These are phyloP conservation scores for Saccharum spontaneum DNA, from an alignment of 176 grass and related monocot species.

Conservation along the genomic window DNA sequence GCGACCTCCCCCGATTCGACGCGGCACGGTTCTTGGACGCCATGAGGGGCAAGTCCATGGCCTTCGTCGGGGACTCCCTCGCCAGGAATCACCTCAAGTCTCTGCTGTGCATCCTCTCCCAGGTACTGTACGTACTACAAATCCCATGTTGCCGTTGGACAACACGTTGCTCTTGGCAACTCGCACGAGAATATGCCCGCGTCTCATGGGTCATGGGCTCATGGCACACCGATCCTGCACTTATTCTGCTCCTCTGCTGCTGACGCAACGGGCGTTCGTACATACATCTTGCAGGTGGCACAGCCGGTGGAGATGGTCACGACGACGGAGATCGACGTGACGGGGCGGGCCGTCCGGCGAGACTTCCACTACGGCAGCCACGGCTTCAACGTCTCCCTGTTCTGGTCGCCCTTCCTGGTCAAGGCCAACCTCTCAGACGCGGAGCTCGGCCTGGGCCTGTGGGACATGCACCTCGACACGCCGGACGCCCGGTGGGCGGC, in stretches of 20 bases:
- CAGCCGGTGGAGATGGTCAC: slow-evolving; percentile 23
- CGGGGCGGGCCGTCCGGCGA: slow-evolving; percentile 33
- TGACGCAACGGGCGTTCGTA: too few relatives aligned
- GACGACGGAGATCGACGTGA: slow-evolving; percentile 39
- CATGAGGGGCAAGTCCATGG: slow-evolving; percentile 57
- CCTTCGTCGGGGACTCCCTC: slow-evolving; percentile 84
- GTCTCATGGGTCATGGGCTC: too few relatives aligned
- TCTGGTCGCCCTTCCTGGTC: slow-evolving; percentile 71
- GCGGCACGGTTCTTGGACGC: slow-evolving; percentile 47
- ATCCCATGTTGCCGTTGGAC: too few relatives aligned
- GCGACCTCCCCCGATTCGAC: slow-evolving; percentile 59
- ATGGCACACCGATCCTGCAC: too few relatives aligned
- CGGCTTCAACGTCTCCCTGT: slow-evolving; percentile 49
- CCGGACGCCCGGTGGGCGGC: slow-evolving; percentile 47
- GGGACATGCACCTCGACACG: slow-evolving; percentile 60
- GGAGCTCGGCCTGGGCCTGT: slow-evolving; percentile 36
- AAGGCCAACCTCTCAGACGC: slow-evolving; percentile 40
- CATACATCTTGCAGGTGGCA: background rate
- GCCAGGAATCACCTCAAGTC: slow-evolving; percentile 83
- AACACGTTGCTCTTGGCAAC: too few relatives aligned
- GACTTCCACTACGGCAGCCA: slow-evolving; percentile 47
- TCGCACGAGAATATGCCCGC: too few relatives aligned
- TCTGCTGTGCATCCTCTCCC: slow-evolving; percentile 67
- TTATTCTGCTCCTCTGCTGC: too few relatives aligned
- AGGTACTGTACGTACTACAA: background rate